Conservation (phyloP, 1,284 basidiomycete species). For the Trametes sp. region DNA sequence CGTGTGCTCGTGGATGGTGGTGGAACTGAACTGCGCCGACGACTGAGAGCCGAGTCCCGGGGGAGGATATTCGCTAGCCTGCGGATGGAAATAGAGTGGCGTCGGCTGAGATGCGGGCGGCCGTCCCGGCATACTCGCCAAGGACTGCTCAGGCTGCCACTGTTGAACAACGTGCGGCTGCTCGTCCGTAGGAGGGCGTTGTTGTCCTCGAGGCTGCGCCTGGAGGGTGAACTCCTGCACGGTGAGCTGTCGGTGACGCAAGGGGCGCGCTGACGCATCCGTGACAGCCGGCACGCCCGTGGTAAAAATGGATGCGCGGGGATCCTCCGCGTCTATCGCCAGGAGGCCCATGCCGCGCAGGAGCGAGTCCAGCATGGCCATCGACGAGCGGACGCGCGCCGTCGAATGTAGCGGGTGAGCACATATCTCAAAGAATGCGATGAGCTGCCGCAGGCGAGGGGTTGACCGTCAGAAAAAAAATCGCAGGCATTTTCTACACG, state of each 20-base stretch:
- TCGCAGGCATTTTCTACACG: slow-evolving; percentile 2
- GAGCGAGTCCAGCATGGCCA: slow-evolving; percentile 70
- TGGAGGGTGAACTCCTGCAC: slow-evolving; percentile 2
- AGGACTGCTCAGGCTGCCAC: not conserved
- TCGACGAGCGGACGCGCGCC: slow-evolving; percentile 60
- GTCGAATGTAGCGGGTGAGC: slow-evolving; percentile 67
- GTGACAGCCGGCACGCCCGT: slow-evolving; percentile 49
- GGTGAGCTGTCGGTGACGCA: not conserved
- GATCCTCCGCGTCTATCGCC: slow-evolving; percentile 51
- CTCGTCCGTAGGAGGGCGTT: not conserved
- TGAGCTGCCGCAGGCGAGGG: slow-evolving; percentile 50
- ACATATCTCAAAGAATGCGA: slow-evolving; percentile 76
- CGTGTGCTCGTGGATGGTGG: not conserved
- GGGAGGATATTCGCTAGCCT: not conserved
- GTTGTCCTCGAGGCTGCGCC: not conserved
- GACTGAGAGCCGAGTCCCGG: not conserved
- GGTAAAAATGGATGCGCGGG: slow-evolving; percentile 54
- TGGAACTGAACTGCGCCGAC: not conserved
- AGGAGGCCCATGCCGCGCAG: slow-evolving; percentile 67
- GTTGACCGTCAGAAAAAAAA: slow-evolving; percentile 9
- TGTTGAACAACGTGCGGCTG: not conserved
- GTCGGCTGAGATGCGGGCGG: not conserved
- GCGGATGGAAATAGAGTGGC: not conserved
- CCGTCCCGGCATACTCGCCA: not conserved
- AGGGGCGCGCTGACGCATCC: slow-evolving; percentile 1